These are phyloP conservation scores for Gardenia jasminoides DNA, from an alignment of 257 asterid genomes.

Conservation along the genomic window DNA sequence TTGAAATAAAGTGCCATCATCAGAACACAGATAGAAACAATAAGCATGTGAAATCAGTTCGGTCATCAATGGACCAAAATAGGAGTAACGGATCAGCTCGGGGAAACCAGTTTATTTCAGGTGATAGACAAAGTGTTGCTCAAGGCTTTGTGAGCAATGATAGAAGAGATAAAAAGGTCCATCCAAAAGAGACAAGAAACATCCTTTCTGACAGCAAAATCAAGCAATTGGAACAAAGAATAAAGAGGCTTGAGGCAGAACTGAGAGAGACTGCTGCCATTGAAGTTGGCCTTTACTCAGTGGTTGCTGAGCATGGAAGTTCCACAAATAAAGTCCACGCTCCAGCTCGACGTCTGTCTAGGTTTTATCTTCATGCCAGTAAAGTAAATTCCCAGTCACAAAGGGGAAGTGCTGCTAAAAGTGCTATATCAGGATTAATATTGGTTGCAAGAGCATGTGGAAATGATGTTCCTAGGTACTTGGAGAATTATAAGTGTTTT, in stretches of 20 bases:
- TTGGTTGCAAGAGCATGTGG: conserved; percentile 84
- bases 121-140: conserved; percentile 23
- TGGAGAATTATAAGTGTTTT: not conserved
- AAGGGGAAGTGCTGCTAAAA: conserved; percentile 61
- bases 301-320: conserved; percentile 81
- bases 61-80: conserved; percentile 49
- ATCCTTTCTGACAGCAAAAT: conserved; percentile 41
- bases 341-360: conserved; percentile 81
- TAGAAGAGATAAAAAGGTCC: conserved; percentile 36
- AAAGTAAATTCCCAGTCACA: conserved; percentile 40
- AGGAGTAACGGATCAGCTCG: conserved; percentile 43
- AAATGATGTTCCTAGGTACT: conserved; percentile 82
- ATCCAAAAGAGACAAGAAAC: conserved; percentile 47
- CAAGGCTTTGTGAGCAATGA: conserved; percentile 25
- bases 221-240: conserved; percentile 50
- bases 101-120: conserved; percentile 28
- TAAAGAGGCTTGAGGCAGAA: conserved; percentile 61
- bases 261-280: conserved; percentile 81
- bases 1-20: conserved; percentile 17
- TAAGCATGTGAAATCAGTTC: conserved; percentile 54
- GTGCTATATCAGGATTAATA: conserved; percentile 68
- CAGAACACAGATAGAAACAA: conserved; percentile 38
- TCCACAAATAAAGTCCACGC: conserved; percentile 80
- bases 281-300: conserved; percentile 71
- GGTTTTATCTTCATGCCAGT: conserved; percentile 67